phyloP scores from a whole-genome alignment of 306 rosid genomes.

The Prosopis cineraria region DNA sequence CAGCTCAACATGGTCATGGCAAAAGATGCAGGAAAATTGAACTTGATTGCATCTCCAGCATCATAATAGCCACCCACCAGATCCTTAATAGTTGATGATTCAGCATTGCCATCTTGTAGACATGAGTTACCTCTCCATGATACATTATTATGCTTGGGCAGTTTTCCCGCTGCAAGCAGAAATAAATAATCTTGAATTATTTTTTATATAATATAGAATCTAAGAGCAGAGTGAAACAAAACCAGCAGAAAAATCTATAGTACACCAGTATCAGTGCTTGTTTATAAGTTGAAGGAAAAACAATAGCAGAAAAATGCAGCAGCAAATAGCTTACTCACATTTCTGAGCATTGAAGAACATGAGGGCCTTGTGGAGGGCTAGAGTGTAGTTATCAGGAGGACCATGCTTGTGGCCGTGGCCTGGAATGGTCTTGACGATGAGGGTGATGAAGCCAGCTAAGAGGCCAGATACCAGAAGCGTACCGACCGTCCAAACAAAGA shows the following conservation, averaged over 20 bases:
- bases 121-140: constrained; percentile 97
- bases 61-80: constrained; percentile 90
- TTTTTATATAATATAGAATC: not conserved
- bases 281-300: not conserved
- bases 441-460: constrained; percentile 70
- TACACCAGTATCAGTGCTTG: not conserved
- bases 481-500: constrained; percentile 90
- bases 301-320: not conserved
- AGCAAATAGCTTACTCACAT: constrained; percentile 50
- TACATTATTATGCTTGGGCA: constrained; percentile 93
- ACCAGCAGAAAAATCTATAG: no score
- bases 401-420: constrained; percentile 64
- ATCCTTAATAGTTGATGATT: constrained; percentile 56
- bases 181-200: constrained; percentile 3
- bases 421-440: constrained; percentile 86
- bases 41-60: constrained; percentile 98
- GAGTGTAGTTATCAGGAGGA: constrained; percentile 92
- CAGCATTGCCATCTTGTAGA: constrained; percentile 60
- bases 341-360: constrained; percentile 95
- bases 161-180: constrained; percentile 72
- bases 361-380: constrained; percentile 92
- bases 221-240: not conserved
- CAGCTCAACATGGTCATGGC: constrained; percentile 94
- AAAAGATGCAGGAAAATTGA: constrained; percentile 80
- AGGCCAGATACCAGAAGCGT: constrained; percentile 58